Percentiles rank a stretch among this genome's conserved stretches.
Evolutionary conservation across 805 yeast genomes (phyloP).

Genomic region (Candida rishiriensis): DNA sequence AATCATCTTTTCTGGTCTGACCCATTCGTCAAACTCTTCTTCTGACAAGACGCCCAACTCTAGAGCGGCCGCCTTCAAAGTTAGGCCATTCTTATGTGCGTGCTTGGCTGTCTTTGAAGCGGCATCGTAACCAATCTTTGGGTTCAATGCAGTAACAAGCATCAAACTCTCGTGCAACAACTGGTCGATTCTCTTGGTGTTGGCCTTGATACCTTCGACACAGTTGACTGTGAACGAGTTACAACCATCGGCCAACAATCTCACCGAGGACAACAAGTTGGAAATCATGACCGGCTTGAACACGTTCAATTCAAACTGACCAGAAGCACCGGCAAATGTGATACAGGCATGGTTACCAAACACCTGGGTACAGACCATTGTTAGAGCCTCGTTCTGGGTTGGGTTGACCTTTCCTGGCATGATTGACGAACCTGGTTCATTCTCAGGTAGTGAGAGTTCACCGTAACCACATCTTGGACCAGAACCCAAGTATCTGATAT

Average conservation of each 20-base stretch:
- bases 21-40: conserved; percentile 94
- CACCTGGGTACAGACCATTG: conserved; percentile 97
- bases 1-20: conserved; percentile 95
- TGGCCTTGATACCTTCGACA: conserved; percentile 91
- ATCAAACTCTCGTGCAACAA: conserved; percentile 90
- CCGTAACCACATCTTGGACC: conserved; percentile 99
- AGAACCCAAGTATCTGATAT: conserved; percentile 95
- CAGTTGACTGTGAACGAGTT: conserved; percentile 91
- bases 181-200: conserved; percentile 80
- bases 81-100: conserved; percentile 96
- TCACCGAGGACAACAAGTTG: conserved; percentile 81
- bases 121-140: conserved; percentile 96
- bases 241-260: conserved; percentile 85
- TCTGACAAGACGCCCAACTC: conserved; percentile 81
- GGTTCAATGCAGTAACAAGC: conserved; percentile 98
- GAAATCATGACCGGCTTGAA: conserved; percentile 95
- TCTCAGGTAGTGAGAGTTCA: conserved; percentile 91
- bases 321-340: conserved; percentile 97
- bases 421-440: conserved; percentile 98
- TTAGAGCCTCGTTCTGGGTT: conserved; percentile 97
- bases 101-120: conserved; percentile 98
- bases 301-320: conserved; percentile 97
- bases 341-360: conserved; percentile 95
- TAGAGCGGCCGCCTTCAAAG: conserved; percentile 90
- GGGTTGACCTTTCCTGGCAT: conserved; percentile 99